These are phyloP conservation scores for Botryotinia calthae DNA, from an alignment of 2,329 filamentous ascomycete genomes.

Conservation along the genomic window DNA sequence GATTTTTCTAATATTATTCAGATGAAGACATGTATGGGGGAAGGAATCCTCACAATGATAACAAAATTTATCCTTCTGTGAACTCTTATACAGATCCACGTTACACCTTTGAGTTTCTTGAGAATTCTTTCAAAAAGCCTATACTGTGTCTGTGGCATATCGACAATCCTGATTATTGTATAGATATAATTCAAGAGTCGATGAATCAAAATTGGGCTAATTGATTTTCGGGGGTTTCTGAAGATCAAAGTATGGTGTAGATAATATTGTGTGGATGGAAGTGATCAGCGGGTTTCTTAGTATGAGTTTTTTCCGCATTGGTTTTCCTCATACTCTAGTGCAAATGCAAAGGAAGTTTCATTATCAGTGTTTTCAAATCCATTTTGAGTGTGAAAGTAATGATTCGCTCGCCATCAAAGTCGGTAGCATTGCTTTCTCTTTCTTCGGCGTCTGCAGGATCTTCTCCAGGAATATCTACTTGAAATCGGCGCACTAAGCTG, in stretches of 20 bases:
- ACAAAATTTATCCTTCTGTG: not conserved
- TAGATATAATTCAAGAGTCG: not conserved
- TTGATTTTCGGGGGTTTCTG: not conserved
- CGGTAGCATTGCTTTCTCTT: constrained; percentile 61
- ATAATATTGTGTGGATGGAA: not conserved
- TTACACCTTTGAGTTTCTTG: not conserved
- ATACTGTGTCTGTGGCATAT: not conserved
- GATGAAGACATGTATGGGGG: not conserved
- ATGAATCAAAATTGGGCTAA: not conserved
- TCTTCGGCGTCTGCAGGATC: constrained; percentile 66
- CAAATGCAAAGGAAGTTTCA: not conserved
- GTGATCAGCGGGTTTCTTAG: not conserved
- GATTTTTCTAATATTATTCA: not conserved
- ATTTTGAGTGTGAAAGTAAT: not conserved
- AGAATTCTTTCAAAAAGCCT: not conserved
- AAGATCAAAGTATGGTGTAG: not conserved
- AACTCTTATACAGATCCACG: not conserved
- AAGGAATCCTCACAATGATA: not conserved
- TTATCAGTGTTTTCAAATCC: not conserved
- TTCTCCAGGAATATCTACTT: constrained; percentile 64
- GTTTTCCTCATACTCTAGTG: not conserved
- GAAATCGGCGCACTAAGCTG: constrained; percentile 71
- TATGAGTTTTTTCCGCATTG: not conserved
- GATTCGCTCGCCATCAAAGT: constrained; percentile 39
- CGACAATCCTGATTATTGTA: not conserved